Evolutionary conservation across 805 yeast species (phyloP), one percentile per base, ranked within the genome.

Genomic region (Tetrapisispora phaffii): DNA sequence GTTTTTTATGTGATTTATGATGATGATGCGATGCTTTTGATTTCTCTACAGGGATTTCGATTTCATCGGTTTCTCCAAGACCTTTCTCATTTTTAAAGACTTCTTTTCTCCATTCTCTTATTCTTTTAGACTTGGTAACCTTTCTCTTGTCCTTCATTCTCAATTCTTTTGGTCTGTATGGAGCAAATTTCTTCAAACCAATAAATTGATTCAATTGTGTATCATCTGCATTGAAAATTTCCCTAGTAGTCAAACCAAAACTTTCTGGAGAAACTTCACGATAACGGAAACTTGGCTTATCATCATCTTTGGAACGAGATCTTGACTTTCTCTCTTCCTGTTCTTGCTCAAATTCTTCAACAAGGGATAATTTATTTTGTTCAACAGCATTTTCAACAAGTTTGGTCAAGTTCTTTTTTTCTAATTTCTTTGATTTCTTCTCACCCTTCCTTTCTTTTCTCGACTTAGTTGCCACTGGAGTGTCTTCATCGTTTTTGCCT

Each of bases 211-310:
- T 93, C 63, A 93, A 72, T 41, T 82, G 84, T 49, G 75, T 73
- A 62, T 93, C 98, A 58, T 85, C 90, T 13, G 98, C 98, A 47
- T 86, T 68, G 44, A 93, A 70, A 40, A 93, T 93, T 56, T 93
- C 98, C 50, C 93, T 74, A 0, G 93, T 75, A 0, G 85, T 73
- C 41, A 93, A 72, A 12, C 97, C 97, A 67, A 77, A 93, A 9
- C 88, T 69, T 57, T 93, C 97, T 8, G 98, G 97, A 1, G 96
- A 88, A 4, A 93, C 97, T 55, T 88, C 95, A 56, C 97, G 77
- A 61, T 93, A 93, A 55, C 79, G 80, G 73, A 93, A 90, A 44
- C 71, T 74, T 34, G 77, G 55, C 7, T 62, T 72, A 15, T 74
- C 74, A 2, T 70, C 71, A 5, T 63, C 72, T 36, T 64, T 63